These are phyloP conservation scores for Phaeotremella skinneri DNA, from an alignment of 768 basidiomycete species.

Conservation along the genomic window DNA sequence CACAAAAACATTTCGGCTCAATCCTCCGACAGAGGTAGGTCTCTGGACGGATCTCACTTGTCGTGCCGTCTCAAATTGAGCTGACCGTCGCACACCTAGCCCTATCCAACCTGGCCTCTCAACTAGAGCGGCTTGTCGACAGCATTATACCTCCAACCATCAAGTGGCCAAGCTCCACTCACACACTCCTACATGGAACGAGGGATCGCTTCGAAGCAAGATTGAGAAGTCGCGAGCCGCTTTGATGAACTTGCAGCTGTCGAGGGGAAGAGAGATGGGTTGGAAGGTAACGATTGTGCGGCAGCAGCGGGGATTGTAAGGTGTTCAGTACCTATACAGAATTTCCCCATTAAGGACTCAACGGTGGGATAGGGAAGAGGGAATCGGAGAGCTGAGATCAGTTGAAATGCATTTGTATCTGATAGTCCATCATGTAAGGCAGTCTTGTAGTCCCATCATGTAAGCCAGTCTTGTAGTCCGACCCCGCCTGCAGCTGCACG, in stretches of 20 bases:
- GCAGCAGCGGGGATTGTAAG: background rate
- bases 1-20: too few species aligned
- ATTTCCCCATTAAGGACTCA: background rate
- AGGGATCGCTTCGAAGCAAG: slow-evolving; percentile 21
- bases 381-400: background rate
- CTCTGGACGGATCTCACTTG: too few species aligned
- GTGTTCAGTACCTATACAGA: background rate
- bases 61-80: background rate
- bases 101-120: slow-evolving; percentile 1
- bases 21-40: too few species aligned
- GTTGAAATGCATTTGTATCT: background rate
- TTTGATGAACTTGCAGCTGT: background rate
- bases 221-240: slow-evolving; percentile 16
- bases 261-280: too few species aligned
- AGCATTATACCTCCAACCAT: background rate
- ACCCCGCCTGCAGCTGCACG: too few species aligned
- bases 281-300: slow-evolving; percentile 6
- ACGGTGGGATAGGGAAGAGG: background rate
- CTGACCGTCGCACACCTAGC: background rate
- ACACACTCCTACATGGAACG: slow-evolving; percentile 14
- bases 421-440: too few species aligned
- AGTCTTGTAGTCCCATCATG: too few species aligned
- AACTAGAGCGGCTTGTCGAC: background rate
- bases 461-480: too few species aligned
- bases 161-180: background rate